These are phyloP conservation scores for Claviceps cyperi DNA, from an alignment of 2,329 filamentous ascomycete species.

Conservation along the genomic window DNA sequence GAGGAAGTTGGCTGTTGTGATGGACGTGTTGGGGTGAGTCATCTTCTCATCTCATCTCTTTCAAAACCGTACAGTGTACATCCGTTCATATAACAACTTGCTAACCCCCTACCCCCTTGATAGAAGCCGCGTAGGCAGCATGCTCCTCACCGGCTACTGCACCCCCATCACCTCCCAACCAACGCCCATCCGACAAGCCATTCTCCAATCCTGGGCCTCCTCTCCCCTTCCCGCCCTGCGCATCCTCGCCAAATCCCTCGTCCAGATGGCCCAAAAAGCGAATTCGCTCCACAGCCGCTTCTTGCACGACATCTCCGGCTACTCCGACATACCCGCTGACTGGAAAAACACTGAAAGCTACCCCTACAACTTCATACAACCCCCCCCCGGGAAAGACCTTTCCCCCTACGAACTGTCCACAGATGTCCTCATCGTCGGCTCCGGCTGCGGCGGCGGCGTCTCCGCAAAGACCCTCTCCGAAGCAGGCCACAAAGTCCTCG, in stretches of 20 bases:
- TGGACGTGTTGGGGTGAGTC: slow-evolving; percentile 32
- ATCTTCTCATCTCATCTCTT: not conserved
- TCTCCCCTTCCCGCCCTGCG: slow-evolving; percentile 42
- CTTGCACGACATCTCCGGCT: slow-evolving; percentile 41
- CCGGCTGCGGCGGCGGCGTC: slow-evolving; percentile 74
- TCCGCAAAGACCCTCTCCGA: slow-evolving; percentile 68
- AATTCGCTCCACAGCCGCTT: slow-evolving; percentile 41
- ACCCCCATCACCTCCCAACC: slow-evolving; percentile 49
- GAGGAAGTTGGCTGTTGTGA: slow-evolving; percentile 23
- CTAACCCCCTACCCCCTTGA: too few species aligned
- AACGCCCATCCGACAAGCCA: slow-evolving; percentile 41
- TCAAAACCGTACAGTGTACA: too few species aligned
- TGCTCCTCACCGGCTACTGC: slow-evolving; percentile 53
- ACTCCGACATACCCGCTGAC: slow-evolving; percentile 36
- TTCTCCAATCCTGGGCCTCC: slow-evolving; percentile 47
- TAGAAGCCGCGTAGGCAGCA: slow-evolving; percentile 47
- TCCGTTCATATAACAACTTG: too few species aligned
- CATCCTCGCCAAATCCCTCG: slow-evolving; percentile 39
- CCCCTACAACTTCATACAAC: slow-evolving; percentile 48
- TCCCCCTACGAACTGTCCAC: slow-evolving; percentile 49
- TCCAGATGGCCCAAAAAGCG: slow-evolving; percentile 36
- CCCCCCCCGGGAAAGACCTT: slow-evolving; percentile 20
- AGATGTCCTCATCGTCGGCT: slow-evolving; percentile 76
- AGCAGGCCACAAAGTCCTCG: slow-evolving; percentile 59
- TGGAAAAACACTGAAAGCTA: slow-evolving; percentile 37